Evolutionary conservation across 2,329 filamentous ascomycete species (phyloP).

Genomic region (Grosmannia clavigera): DNA sequence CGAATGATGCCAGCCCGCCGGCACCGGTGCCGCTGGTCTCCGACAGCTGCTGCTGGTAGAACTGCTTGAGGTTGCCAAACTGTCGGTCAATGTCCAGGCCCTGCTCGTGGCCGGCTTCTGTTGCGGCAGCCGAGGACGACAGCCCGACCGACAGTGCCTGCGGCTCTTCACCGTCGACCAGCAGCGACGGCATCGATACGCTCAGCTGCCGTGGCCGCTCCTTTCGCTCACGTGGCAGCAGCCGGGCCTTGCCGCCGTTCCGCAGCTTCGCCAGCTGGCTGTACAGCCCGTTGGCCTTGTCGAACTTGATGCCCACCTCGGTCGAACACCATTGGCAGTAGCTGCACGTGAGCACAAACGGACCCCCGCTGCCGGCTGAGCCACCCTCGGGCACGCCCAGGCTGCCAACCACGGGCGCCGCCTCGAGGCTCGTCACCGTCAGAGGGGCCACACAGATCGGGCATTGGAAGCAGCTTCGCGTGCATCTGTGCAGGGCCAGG

Average conservation of each 20-base stretch:
- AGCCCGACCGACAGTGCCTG: too few species aligned
- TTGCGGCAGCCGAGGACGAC: background rate
- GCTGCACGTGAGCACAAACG: conserved; percentile 71
- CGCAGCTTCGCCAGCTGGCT: conserved; percentile 63
- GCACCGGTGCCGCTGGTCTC: conserved; percentile 41
- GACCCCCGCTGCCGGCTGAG: conserved; percentile 20
- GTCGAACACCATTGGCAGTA: conserved; percentile 90
- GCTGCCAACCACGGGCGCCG: conserved; percentile 28
- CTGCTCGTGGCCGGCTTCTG: conserved; percentile 17
- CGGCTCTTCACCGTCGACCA: conserved; percentile 15
- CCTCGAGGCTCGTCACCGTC: conserved; percentile 58
- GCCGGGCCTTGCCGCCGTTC: conserved; percentile 41
- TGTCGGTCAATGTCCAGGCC: conserved; percentile 53
- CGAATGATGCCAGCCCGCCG: conserved; percentile 30
- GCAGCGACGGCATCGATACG: conserved; percentile 4
- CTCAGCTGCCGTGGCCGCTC: conserved; percentile 38
- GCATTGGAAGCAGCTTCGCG: conserved; percentile 90
- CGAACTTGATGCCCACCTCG: conserved; percentile 83
- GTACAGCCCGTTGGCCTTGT: conserved; percentile 77
- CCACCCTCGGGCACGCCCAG: conserved; percentile 31
- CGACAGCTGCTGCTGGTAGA: conserved; percentile 70
- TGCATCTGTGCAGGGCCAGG: conserved; percentile 47
- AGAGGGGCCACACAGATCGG: conserved; percentile 77
- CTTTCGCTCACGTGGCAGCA: conserved; percentile 37
- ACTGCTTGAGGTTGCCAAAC: conserved; percentile 62